Evolutionary conservation across 208 protist species (phyloP).

Genomic region (Leishmania major): DNA sequence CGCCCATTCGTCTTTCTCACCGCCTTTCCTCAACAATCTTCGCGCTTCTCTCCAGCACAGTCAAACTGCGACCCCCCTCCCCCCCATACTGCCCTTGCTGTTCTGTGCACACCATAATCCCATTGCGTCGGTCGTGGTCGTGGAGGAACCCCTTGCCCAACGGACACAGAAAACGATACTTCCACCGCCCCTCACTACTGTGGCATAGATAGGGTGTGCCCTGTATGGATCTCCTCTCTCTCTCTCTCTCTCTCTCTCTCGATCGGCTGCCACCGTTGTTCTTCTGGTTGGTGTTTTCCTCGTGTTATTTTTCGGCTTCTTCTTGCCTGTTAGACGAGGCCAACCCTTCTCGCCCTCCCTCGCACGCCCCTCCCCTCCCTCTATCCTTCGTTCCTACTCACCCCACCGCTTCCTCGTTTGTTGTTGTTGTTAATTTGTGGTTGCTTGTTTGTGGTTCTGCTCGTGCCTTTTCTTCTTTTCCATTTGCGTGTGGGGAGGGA

Average conservation of each 20-base stretch:
- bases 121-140: background rate
- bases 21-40: conserved; percentile 1
- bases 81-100: background rate
- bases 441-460: background rate
- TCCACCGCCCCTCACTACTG: background rate
- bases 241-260: background rate
- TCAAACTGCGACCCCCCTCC: background rate
- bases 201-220: background rate
- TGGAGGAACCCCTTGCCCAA: background rate
- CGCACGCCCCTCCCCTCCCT: background rate
- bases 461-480: background rate
- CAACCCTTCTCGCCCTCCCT: too few species aligned
- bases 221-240: background rate
- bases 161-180: background rate
- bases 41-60: background rate
- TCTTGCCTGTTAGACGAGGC: too few species aligned
- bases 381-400: background rate
- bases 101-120: background rate
- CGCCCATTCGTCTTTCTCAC: background rate
- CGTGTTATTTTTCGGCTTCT: too few species aligned
- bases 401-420: background rate
- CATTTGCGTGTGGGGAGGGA: background rate
- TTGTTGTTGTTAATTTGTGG: too few species aligned
- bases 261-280: background rate
- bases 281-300: too few species aligned